phyloP scores from a whole-genome alignment of 1,284 basidiomycete species.

The Ceraceosorus bombacis region DNA sequence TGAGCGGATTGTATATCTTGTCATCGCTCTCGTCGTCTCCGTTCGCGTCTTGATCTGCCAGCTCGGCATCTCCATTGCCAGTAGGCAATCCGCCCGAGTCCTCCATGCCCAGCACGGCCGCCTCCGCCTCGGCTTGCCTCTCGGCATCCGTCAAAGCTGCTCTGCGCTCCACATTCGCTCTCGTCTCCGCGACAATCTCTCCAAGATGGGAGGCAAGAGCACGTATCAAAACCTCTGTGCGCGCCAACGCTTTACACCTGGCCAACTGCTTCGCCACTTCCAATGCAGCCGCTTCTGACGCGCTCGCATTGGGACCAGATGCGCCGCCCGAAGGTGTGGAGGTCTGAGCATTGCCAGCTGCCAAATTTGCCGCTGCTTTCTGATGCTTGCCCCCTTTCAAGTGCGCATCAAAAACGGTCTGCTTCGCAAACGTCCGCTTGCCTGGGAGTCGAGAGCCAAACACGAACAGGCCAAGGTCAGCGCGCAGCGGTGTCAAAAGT shows the following conservation, averaged over 20 bases:
- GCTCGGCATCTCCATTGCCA: constrained; percentile 51
- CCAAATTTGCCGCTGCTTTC: constrained; percentile 73
- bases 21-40: constrained; percentile 49
- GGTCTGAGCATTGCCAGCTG: constrained; percentile 34
- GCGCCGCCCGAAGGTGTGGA: neutral
- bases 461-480: too few relatives aligned
- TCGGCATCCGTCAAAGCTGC: constrained; percentile 93
- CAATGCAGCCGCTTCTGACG: constrained; percentile 7
- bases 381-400: constrained; percentile 87
- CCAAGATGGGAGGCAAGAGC: constrained; percentile 20
- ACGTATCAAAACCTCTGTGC: constrained; percentile 29
- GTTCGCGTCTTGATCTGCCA: constrained; percentile 14
- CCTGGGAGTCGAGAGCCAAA: constrained; percentile 53
- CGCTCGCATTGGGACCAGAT: neutral
- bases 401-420: constrained; percentile 96
- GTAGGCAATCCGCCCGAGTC: constrained; percentile 58
- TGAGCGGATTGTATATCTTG: constrained; percentile 93
- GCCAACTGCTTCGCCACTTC: constrained; percentile 19
- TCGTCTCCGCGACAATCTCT: constrained; percentile 54
- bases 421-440: constrained; percentile 87
- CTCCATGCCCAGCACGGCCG: constrained; percentile 52
- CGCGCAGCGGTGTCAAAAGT: too few relatives aligned
- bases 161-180: constrained; percentile 88
- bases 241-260: constrained; percentile 28
- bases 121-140: constrained; percentile 84